A percentile compares a stretch with the other conserved stretches of the same genome.
Conservation (phyloP, 305 asterid genomes). For the Fraxinus nigra region DNA sequence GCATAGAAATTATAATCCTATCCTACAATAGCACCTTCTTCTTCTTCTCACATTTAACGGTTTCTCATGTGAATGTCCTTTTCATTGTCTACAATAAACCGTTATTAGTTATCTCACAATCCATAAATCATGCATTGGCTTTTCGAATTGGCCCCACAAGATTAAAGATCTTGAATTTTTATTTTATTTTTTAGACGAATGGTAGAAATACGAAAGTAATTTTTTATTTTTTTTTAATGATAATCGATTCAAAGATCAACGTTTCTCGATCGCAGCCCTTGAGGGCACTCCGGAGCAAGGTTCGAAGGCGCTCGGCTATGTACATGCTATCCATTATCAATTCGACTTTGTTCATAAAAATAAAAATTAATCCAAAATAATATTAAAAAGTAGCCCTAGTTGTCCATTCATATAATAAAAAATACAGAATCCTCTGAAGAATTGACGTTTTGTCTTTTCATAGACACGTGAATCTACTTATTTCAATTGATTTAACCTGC, state of each 20-base stretch:
- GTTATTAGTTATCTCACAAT: slow-evolving; percentile 26
- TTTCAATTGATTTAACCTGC: not conserved
- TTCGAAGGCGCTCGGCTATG: not conserved
- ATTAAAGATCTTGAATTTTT: not conserved
- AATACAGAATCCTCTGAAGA: not conserved
- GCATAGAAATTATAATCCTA: not conserved
- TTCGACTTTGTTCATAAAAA: too few relatives aligned
- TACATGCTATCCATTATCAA: not conserved
- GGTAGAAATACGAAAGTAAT: not conserved
- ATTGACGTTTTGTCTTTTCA: not conserved
- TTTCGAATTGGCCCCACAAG: not conserved
- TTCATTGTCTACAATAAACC: slow-evolving; percentile 16
- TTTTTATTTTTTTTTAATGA: not conserved
- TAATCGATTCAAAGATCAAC: not conserved
- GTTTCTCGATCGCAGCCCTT: not conserved
- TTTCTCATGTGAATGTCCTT: slow-evolving; percentile 33
- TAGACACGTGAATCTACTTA: not conserved
- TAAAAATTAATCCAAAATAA: too few relatives aligned
- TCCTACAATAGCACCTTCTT: slow-evolving; percentile 14
- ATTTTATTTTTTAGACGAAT: not conserved
- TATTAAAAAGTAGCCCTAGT: too few relatives aligned
- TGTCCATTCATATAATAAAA: not conserved
- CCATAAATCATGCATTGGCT: slow-evolving; percentile 33
- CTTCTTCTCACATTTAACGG: slow-evolving; percentile 2
- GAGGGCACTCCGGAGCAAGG: not conserved